Evolutionary conservation across 495 filamentous ascomycete genomes (phyloP).

Genomic region (Saxophila tyrrhenica): DNA sequence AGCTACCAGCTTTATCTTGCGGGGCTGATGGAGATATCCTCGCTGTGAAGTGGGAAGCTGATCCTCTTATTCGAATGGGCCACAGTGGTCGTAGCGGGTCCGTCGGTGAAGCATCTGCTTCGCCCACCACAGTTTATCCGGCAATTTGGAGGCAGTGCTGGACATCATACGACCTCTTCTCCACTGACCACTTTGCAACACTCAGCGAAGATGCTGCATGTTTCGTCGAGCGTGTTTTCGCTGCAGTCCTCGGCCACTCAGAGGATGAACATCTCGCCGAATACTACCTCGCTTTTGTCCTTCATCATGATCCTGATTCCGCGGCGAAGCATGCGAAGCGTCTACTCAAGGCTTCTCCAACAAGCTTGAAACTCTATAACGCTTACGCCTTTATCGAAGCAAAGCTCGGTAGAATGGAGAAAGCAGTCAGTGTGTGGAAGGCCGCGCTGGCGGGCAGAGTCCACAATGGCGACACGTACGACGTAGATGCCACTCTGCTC

Average conservation of each 20-base stretch:
- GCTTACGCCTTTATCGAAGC: constrained; percentile 65
- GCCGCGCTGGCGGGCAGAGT: constrained; percentile 45
- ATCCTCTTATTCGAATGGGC: not conserved
- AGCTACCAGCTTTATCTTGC: constrained; percentile 43
- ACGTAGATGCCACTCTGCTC: constrained; percentile 38
- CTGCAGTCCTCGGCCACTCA: constrained; percentile 39
- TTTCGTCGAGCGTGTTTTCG: constrained; percentile 34
- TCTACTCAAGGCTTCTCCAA: constrained; percentile 54
- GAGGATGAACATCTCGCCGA: constrained; percentile 48
- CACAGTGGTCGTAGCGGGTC: not conserved
- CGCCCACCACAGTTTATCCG: not conserved
- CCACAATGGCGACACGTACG: constrained; percentile 27
- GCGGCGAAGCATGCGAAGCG: constrained; percentile 53
- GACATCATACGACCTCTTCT: constrained; percentile 2
- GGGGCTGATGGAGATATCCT: not conserved
- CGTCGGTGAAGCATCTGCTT: not conserved
- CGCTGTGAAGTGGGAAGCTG: not conserved
- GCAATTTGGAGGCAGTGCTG: not conserved
- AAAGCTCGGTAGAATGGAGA: constrained; percentile 40
- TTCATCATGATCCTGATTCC: constrained; percentile 35
- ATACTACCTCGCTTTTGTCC: constrained; percentile 61
- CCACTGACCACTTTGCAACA: not conserved
- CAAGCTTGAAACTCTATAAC: constrained; percentile 62
- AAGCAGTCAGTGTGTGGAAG: constrained; percentile 53
- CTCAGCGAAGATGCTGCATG: constrained; percentile 36